phyloP scores from a whole-genome alignment of 2,329 filamentous ascomycete species.

The Diaporthe humulicola region DNA sequence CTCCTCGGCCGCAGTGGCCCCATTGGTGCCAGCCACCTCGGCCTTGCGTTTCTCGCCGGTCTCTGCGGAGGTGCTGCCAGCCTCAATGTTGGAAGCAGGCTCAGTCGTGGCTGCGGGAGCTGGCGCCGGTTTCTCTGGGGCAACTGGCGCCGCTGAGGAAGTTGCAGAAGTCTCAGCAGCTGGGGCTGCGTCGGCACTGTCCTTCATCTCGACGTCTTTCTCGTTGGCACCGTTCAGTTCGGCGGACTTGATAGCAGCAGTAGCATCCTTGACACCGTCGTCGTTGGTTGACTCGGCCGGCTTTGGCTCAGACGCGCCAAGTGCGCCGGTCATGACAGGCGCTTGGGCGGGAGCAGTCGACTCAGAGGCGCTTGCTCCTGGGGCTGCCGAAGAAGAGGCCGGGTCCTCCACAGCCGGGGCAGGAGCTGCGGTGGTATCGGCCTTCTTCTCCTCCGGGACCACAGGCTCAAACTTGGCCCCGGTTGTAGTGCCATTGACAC shows the following conservation, averaged over 20 bases:
- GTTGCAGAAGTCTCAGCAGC: not conserved
- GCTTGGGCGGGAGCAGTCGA: conserved; percentile 20
- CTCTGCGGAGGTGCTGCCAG: not conserved
- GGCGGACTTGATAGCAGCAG: conserved; percentile 5
- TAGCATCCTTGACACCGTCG: conserved; percentile 32
- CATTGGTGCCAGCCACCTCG: conserved; percentile 27
- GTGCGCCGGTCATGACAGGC: conserved; percentile 38
- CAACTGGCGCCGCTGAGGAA: conserved; percentile 2
- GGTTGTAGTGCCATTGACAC: conserved; percentile 29
- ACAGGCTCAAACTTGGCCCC: conserved; percentile 31
- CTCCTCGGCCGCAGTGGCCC: conserved; percentile 11
- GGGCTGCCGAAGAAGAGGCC: conserved; percentile 13
- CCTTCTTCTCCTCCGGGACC: conserved; percentile 35
- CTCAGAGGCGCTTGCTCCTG: conserved; percentile 12
- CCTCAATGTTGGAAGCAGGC: conserved; percentile 2
- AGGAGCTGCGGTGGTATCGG: conserved; percentile 21
- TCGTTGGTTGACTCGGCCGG: conserved; percentile 28
- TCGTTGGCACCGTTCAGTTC: conserved; percentile 2
- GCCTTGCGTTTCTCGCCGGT: conserved; percentile 46
- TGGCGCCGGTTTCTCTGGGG: conserved; percentile 3
- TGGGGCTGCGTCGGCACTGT: conserved; percentile 30
- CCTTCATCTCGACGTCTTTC: conserved; percentile 42
- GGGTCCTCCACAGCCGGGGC: conserved; percentile 20
- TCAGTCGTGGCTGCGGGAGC: conserved; percentile 14
- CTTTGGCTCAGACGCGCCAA: conserved; percentile 25